Conservation (phyloP, 257 asterid genomes). For the Oldenlandia corymbosa region DNA sequence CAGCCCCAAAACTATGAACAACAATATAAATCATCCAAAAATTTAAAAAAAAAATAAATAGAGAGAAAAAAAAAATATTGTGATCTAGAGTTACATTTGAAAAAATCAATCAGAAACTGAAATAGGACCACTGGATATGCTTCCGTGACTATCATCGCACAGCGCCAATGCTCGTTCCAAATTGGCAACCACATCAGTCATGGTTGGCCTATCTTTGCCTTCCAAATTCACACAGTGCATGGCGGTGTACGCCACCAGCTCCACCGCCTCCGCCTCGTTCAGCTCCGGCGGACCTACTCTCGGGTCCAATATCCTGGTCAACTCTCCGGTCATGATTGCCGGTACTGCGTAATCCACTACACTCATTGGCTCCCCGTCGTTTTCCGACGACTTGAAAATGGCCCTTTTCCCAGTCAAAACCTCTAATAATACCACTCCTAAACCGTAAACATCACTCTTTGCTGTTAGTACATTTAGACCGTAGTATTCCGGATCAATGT, state of each 20-base stretch:
- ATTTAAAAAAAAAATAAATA: too few relatives aligned
- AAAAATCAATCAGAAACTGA: slow-evolving; percentile 59
- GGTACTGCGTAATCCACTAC: slow-evolving; percentile 78
- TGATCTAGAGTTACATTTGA: background rate
- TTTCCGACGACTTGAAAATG: slow-evolving; percentile 45
- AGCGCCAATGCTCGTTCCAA: slow-evolving; percentile 69
- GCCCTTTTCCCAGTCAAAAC: slow-evolving; percentile 73
- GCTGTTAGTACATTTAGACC: slow-evolving; percentile 69
- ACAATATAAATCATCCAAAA: too few relatives aligned
- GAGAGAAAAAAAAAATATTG: background rate
- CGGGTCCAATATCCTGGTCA: slow-evolving; percentile 42
- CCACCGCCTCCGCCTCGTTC: slow-evolving; percentile 70
- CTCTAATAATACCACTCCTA: slow-evolving; percentile 70
- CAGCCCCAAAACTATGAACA: slow-evolving; percentile 3
- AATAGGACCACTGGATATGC: slow-evolving; percentile 63
- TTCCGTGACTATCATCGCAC: slow-evolving; percentile 71
- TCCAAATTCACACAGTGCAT: slow-evolving; percentile 86
- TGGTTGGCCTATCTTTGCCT: slow-evolving; percentile 77
- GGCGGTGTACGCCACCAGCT: slow-evolving; percentile 75
- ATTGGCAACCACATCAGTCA: slow-evolving; percentile 67
- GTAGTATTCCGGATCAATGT: slow-evolving; percentile 77
- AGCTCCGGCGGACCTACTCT: slow-evolving; percentile 52
- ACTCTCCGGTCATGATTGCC: slow-evolving; percentile 50
- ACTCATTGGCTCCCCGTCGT: slow-evolving; percentile 44
- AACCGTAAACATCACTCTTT: slow-evolving; percentile 82